Conservation (phyloP, 768 basidiomycete species). For the Trametes gibbosa region DNA sequence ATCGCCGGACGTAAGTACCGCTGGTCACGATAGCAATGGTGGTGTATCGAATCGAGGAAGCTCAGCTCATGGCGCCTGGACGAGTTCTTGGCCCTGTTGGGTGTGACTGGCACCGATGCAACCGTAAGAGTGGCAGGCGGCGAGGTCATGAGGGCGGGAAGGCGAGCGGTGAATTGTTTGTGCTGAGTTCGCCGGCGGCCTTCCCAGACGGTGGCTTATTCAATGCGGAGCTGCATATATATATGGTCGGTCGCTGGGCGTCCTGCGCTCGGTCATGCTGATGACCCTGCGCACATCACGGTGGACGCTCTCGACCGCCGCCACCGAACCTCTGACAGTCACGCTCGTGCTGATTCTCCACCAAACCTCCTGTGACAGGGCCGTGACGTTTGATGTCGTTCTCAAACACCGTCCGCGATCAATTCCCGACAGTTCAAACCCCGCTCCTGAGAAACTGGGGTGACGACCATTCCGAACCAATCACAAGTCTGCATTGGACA, state of each 20-base stretch:
- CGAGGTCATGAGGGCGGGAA: constrained; percentile 7
- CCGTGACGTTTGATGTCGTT: constrained; percentile 13
- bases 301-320: constrained; percentile 11
- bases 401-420: constrained; percentile 3
- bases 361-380: constrained; percentile 2
- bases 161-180: constrained; percentile 2
- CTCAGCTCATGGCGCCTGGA: neutral
- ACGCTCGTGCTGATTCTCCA: constrained; percentile 1
- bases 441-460: constrained; percentile 18
- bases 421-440: constrained; percentile 11
- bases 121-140: neutral
- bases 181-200: neutral
- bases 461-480: constrained; percentile 13
- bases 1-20: no score
- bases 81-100: neutral
- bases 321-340: constrained; percentile 10
- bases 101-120: neutral
- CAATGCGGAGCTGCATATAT: neutral
- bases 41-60: no score
- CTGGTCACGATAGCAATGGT: no score
- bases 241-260: neutral
- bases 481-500: neutral
- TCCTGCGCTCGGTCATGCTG: neutral
- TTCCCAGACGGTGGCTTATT: constrained; percentile 7
- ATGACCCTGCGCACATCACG: neutral